phyloP scores from a whole-genome alignment of 495 filamentous ascomycete genomes.

The Neurospora sp. region DNA sequence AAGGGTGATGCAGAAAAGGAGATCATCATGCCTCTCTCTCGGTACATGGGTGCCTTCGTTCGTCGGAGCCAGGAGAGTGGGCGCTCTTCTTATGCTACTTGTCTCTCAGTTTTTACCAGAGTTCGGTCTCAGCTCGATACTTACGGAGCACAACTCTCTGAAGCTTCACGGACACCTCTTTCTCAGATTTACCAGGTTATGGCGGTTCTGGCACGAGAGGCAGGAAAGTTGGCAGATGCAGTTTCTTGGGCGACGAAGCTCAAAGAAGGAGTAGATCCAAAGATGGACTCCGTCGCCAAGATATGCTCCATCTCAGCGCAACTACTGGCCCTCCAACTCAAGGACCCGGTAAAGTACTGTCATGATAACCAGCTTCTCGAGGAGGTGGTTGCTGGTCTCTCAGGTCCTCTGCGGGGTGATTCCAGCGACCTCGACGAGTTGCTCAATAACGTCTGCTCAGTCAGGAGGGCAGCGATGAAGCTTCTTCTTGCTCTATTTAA shows the following conservation, averaged over 20 bases:
- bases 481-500: conserved; percentile 28
- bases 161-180: conserved; percentile 23
- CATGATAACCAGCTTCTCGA: conserved; percentile 30
- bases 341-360: conserved; percentile 18
- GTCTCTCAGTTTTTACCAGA: conserved; percentile 13
- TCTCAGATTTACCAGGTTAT: conserved; percentile 31
- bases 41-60: conserved; percentile 53
- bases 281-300: conserved; percentile 34
- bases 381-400: conserved; percentile 42
- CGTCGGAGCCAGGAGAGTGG: conserved; percentile 39
- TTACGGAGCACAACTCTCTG: conserved; percentile 9
- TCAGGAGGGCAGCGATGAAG: conserved; percentile 50
- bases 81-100: conserved; percentile 30
- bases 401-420: conserved; percentile 53
- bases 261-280: conserved; percentile 18
- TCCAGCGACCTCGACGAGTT: conserved; percentile 60
- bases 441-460: conserved; percentile 49
- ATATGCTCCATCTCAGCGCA: conserved; percentile 33
- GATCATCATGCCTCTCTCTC: conserved; percentile 55
- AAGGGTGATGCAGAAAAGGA: conserved; percentile 58
- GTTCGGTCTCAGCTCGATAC: conserved; percentile 19
- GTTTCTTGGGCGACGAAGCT: conserved; percentile 38
- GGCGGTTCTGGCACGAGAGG: conserved; percentile 33
- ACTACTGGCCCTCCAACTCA: conserved; percentile 35
- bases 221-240: conserved; percentile 33